Evolutionary conservation across 2,329 filamentous ascomycete genomes (phyloP), one percentile per base, ranked within the genome.

Genomic region (Cladosporium sp.): DNA sequence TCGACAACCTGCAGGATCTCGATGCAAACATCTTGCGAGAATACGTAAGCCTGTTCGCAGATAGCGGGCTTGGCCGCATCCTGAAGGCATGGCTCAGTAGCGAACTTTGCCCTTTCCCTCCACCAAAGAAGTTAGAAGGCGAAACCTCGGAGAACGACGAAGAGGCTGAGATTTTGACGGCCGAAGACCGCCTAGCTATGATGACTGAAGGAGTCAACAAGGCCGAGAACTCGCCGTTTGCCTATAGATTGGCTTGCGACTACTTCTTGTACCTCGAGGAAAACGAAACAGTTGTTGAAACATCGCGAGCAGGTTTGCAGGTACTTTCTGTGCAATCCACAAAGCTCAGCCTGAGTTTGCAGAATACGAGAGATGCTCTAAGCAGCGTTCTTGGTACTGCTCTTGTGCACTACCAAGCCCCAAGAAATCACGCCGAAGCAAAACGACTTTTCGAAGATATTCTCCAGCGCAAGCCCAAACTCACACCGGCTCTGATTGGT

Each of bases 241-340:
- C 92, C 12, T 92, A 96, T 76, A 87, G 94, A 23, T 82, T 99
- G 31, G 88, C 95, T 76, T 89, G 87, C 11, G 89, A 94, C 70
- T 94, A 94, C 74, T 96, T 96, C 72, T 83, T 95, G 61, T 86
- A 90, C 67, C 80, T 96, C 5, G 93, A 96, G 71, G 95, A 98
- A 73, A 88, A 96, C 74, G 89, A 95, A 73, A 91, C 84, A 70
- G 90, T 89, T 1, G 91, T 91, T 0, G 91, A 96, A 66, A 85
- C 90, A 26, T 90, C 92, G 79, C 88, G 92, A 50, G 91, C 90
- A 72, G 93, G 91, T 0, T 80, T 91, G 53, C 83, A 83, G 37
- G 82, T 89, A 14, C 75, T 91, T 28, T 78, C 80, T 12, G 80
- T 82, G 5, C 87, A 93, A 75, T 83, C 85, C 0, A 81, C 80